A percentile compares a stretch with the other conserved stretches of the same genome.
Conservation (phyloP, 805 yeast species). For the Nakazawaea peltata region DNA sequence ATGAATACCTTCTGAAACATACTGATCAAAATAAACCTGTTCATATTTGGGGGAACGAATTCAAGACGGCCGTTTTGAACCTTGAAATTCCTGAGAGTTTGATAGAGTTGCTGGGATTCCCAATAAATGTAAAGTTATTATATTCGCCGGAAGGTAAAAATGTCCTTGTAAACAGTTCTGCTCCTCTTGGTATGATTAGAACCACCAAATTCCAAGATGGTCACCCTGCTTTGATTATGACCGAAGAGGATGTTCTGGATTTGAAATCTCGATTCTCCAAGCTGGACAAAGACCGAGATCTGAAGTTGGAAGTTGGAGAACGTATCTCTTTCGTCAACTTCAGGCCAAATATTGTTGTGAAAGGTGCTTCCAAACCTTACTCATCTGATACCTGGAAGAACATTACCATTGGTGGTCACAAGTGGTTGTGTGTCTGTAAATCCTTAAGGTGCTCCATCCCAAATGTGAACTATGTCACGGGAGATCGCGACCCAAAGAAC, state of each 20-base stretch:
- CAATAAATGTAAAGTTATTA: slow-evolving; percentile 14
- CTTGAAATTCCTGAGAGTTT: slow-evolving; percentile 15
- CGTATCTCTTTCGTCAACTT: too few species aligned
- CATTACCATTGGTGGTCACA: slow-evolving; percentile 14
- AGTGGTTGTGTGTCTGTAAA: slow-evolving; percentile 17
- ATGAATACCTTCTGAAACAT: slow-evolving; percentile 7
- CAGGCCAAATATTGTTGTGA: slow-evolving; percentile 20
- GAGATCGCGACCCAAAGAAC: slow-evolving; percentile 13
- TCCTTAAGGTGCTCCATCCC: slow-evolving; percentile 22
- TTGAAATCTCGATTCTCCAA: slow-evolving; percentile 12
- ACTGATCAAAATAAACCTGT: slow-evolving; percentile 8
- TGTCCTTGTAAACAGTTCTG: slow-evolving; percentile 18
- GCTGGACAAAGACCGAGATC: slow-evolving; percentile 12
- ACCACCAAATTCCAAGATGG: slow-evolving; percentile 22
- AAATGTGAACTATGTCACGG: slow-evolving; percentile 14
- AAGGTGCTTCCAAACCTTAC: slow-evolving; percentile 2
- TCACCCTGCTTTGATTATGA: slow-evolving; percentile 19
- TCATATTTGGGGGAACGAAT: slow-evolving; percentile 15
- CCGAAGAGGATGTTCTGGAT: slow-evolving; percentile 15
- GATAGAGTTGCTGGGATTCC: slow-evolving; percentile 13
- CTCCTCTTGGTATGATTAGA: slow-evolving; percentile 7
- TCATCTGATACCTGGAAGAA: slow-evolving; percentile 16
- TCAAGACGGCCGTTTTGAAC: slow-evolving; percentile 17
- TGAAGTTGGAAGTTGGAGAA: slow-evolving; percentile 11
- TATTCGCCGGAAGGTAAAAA: slow-evolving; percentile 19